These are phyloP conservation scores for Coccomyxa sp. DNA, from an alignment of 139 green algal genomes.

Conservation along the genomic window DNA sequence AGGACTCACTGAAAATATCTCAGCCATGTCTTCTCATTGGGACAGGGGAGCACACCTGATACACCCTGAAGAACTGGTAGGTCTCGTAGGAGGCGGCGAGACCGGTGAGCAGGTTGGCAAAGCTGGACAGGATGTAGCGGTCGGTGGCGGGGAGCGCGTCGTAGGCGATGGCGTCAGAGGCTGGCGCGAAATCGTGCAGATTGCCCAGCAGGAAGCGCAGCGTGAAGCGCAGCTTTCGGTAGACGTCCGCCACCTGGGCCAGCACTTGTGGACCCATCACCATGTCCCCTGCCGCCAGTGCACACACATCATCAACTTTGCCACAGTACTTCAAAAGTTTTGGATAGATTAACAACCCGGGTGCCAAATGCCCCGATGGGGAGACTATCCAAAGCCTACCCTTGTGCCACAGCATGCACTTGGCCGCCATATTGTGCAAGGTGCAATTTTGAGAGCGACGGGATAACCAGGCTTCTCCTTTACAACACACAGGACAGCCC, in stretches of 20 bases:
- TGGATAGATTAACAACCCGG: too few species aligned
- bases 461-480: too few species aligned
- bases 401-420: too few species aligned
- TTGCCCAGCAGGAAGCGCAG: conserved; percentile 96
- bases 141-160: conserved; percentile 66
- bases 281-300: conserved; percentile 58
- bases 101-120: conserved; percentile 45
- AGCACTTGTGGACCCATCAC: conserved; percentile 78
- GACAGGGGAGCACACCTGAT: conserved; percentile 15
- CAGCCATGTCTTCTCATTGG: too few species aligned
- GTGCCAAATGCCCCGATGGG: too few species aligned
- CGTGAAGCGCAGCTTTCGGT: conserved; percentile 88
- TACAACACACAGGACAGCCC: too few species aligned
- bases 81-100: conserved; percentile 66
- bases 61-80: conserved; percentile 68
- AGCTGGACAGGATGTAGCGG: conserved; percentile 56
- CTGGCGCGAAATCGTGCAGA: conserved; percentile 77
- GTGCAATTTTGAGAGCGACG: too few species aligned
- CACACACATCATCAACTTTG: not conserved
- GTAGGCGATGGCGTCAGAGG: conserved; percentile 38
- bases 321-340: too few species aligned
- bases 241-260: conserved; percentile 86
- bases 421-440: too few species aligned
- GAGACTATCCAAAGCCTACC: too few species aligned
- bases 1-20: too few species aligned